Evolutionary conservation across 73 alveolate species (phyloP).

Genomic region (Effrenium voratum): DNA sequence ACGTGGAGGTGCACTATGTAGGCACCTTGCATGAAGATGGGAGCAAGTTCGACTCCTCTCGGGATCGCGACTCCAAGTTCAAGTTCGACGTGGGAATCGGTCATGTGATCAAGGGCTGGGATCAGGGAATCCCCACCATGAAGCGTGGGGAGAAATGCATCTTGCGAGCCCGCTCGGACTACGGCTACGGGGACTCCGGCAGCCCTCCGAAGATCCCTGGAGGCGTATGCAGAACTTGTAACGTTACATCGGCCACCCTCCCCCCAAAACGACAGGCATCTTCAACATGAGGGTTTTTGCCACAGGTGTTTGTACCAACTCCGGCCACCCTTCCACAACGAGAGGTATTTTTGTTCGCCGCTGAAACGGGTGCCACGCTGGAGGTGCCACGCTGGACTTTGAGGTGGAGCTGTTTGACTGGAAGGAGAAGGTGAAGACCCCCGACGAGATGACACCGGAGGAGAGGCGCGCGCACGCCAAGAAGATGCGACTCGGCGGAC

Average conservation of each 20-base stretch:
- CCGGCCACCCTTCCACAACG: too few species aligned
- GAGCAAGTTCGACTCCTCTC: slow-evolving; percentile 96
- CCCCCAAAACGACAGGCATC: too few species aligned
- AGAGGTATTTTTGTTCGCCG: too few species aligned
- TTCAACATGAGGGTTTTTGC: too few species aligned
- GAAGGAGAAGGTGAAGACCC: slow-evolving; percentile 86
- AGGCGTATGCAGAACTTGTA: too few species aligned
- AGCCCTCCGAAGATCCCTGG: slow-evolving; percentile 99
- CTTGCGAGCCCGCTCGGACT: slow-evolving; percentile 95
- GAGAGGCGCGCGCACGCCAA: slow-evolving; percentile 65
- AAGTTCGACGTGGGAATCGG: slow-evolving; percentile 97
- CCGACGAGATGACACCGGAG: slow-evolving; percentile 56
- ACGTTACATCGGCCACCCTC: too few species aligned
- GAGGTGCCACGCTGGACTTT: slow-evolving; percentile 97
- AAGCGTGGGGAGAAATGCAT: slow-evolving; percentile 97
- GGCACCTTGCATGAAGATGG: slow-evolving; percentile 97
- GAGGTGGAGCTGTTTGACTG: slow-evolving; percentile 97
- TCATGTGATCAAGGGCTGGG: slow-evolving; percentile 99
- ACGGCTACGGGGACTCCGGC: slow-evolving; percentile 98
- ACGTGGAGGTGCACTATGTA: slow-evolving; percentile 96
- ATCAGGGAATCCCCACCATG: slow-evolving; percentile 98
- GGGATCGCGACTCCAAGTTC: slow-evolving; percentile 96
- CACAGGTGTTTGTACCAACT: too few species aligned
- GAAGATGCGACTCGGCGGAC: too few species aligned
- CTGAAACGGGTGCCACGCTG: too few species aligned